Evolutionary conservation across 768 basidiomycete species (phyloP).

Genomic region (Leccinellum rugosiceps): DNA sequence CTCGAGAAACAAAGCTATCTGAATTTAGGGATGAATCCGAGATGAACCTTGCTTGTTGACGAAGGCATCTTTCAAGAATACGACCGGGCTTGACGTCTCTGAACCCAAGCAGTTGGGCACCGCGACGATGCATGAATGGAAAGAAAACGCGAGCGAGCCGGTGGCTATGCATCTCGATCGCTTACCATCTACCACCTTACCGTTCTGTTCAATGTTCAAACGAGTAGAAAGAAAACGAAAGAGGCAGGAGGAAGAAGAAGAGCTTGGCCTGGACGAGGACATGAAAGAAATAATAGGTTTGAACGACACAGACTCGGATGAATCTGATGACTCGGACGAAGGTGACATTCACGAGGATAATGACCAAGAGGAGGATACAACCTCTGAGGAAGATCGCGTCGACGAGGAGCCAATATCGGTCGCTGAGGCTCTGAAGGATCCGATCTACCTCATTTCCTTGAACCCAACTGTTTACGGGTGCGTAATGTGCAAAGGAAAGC

Average conservation of each 20-base stretch:
- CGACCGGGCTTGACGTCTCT: constrained; percentile 15
- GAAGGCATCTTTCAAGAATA: constrained; percentile 10
- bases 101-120: constrained; percentile 15
- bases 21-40: constrained; percentile 1
- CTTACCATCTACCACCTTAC: not conserved
- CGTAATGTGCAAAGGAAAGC: constrained; percentile 68
- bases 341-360: constrained; percentile 19
- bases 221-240: constrained; percentile 65
- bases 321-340: constrained; percentile 38
- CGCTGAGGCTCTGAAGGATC: constrained; percentile 56
- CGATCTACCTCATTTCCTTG: constrained; percentile 57
- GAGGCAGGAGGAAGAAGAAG: constrained; percentile 61
- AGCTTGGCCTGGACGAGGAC: constrained; percentile 61
- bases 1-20: not conserved
- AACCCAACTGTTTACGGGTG: constrained; percentile 58
- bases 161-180: constrained; percentile 25
- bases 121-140: constrained; percentile 30
- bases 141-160: constrained; percentile 14
- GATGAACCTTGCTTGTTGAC: not conserved
- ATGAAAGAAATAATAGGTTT: constrained; percentile 62
- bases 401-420: constrained; percentile 48
- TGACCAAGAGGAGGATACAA: constrained; percentile 27
- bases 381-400: constrained; percentile 22
- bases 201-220: constrained; percentile 60
- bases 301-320: constrained; percentile 74